These are phyloP conservation scores for Peziza echinospora DNA, from an alignment of 495 filamentous ascomycete species.

Conservation along the genomic window DNA sequence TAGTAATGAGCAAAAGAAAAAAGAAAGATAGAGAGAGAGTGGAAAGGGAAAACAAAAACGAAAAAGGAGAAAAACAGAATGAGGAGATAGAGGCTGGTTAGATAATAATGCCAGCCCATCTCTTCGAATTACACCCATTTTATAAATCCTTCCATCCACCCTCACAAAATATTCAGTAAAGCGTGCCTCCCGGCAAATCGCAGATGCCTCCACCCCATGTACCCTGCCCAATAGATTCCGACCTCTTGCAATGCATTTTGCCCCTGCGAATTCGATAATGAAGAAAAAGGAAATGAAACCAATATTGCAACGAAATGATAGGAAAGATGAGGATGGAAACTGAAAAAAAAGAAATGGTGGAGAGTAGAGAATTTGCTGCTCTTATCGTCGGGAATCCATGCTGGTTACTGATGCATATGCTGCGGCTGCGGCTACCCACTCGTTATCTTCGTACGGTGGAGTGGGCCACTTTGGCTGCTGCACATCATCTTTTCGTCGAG, in stretches of 20 bases:
- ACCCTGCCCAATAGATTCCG: constrained; percentile 7
- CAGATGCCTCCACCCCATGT: too few relatives aligned
- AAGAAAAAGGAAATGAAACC: too few relatives aligned
- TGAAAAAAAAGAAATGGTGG: constrained; percentile 30
- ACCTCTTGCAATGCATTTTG: constrained; percentile 3
- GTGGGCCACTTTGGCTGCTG: constrained; percentile 67
- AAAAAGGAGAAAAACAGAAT: too few relatives aligned
- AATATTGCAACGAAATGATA: too few relatives aligned
- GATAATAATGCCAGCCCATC: too few relatives aligned
- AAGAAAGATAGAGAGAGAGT: constrained; percentile 8
- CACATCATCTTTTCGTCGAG: constrained; percentile 17
- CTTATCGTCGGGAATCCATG: constrained; percentile 61
- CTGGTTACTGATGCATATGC: constrained; percentile 28
- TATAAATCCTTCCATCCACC: too few relatives aligned
- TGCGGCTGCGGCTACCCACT: constrained; percentile 17
- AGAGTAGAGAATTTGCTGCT: constrained; percentile 49
- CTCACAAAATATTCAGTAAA: too few relatives aligned
- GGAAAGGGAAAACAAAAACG: too few relatives aligned
- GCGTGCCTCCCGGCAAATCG: too few relatives aligned
- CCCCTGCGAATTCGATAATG: too few relatives aligned
- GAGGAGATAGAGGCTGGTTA: too few relatives aligned
- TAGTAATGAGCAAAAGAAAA: constrained; percentile 11
- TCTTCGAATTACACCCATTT: too few relatives aligned
- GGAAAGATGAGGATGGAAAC: constrained; percentile 6
- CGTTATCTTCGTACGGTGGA: constrained; percentile 61